Conservation (phyloP, 2,329 filamentous ascomycete genomes). For the Talaromyces rugulosus region DNA sequence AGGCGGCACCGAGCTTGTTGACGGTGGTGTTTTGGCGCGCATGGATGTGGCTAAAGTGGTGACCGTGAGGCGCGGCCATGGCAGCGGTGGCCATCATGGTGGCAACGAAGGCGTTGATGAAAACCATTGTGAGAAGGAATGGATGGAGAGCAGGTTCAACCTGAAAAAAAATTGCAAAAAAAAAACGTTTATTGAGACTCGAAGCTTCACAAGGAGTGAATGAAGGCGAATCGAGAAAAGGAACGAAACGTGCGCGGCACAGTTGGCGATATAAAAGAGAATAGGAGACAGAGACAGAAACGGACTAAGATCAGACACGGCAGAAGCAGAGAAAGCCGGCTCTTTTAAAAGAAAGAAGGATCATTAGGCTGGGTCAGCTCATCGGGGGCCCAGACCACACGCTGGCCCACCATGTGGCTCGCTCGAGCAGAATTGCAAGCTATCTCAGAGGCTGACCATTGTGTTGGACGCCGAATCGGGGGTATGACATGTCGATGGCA, state of each 20-base stretch:
- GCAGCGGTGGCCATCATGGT: conserved; percentile 31
- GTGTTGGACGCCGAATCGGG: not conserved
- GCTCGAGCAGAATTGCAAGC: not conserved
- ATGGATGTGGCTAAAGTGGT: conserved; percentile 13
- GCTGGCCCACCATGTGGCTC: not conserved
- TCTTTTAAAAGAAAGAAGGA: conserved; percentile 2
- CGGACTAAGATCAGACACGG: not conserved
- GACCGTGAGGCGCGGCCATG: conserved; percentile 27
- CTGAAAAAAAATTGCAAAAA: conserved; percentile 1
- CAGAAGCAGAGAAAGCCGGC: not conserved
- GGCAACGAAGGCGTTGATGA: conserved; percentile 31
- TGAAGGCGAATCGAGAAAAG: conserved; percentile 4
- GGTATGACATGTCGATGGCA: not conserved
- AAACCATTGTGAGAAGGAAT: conserved; percentile 30
- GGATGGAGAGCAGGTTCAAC: conserved; percentile 8
- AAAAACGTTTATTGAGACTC: not conserved
- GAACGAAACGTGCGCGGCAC: conserved; percentile 11
- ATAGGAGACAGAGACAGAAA: not conserved
- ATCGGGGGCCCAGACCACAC: not conserved
- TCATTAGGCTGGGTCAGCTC: not conserved
- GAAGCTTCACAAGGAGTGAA: conserved; percentile 9
- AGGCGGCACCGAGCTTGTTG: conserved; percentile 22
- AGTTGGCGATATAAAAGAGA: not conserved
- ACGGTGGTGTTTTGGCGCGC: conserved; percentile 28
- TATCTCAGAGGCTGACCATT: not conserved